Conservation (phyloP, 2,329 filamentous ascomycete genomes). For the Lachnellula cervina region DNA sequence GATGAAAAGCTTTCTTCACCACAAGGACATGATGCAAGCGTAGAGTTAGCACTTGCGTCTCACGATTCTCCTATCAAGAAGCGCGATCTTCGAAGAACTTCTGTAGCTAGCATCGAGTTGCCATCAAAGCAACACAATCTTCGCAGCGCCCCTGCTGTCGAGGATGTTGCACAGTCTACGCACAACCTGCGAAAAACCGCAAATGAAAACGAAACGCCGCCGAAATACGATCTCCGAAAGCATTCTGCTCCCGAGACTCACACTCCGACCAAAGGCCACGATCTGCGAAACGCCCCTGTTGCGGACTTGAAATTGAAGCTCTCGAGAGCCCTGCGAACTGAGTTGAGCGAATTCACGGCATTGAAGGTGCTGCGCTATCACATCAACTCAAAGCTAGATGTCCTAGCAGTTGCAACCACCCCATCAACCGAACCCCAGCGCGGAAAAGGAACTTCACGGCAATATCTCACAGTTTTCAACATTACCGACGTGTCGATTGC, state of each 20-base stretch:
- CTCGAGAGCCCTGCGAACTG: constrained; percentile 28
- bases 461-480: constrained; percentile 55
- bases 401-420: constrained; percentile 51
- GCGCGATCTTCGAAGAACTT: constrained; percentile 14
- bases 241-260: not conserved
- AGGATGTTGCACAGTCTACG: not conserved
- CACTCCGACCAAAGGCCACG: constrained; percentile 21
- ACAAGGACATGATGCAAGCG: constrained; percentile 29
- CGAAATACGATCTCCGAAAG: not conserved
- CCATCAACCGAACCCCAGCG: constrained; percentile 47
- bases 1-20: constrained; percentile 16
- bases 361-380: constrained; percentile 49
- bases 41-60: constrained; percentile 27
- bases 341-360: constrained; percentile 48
- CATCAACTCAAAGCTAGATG: constrained; percentile 45
- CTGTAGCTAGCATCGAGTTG: not conserved
- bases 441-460: constrained; percentile 52
- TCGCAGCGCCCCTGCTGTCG: not conserved
- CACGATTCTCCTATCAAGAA: constrained; percentile 22
- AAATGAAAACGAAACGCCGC: not conserved
- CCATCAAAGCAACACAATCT: not conserved
- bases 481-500: constrained; percentile 52
- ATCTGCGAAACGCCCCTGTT: constrained; percentile 15
- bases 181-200: not conserved
- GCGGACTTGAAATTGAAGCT: constrained; percentile 24